A percentile compares a stretch with the other conserved stretches of the same genome.
Evolutionary conservation across 2,329 filamentous ascomycete genomes (phyloP).

Genomic region (Botrytis tulipae): DNA sequence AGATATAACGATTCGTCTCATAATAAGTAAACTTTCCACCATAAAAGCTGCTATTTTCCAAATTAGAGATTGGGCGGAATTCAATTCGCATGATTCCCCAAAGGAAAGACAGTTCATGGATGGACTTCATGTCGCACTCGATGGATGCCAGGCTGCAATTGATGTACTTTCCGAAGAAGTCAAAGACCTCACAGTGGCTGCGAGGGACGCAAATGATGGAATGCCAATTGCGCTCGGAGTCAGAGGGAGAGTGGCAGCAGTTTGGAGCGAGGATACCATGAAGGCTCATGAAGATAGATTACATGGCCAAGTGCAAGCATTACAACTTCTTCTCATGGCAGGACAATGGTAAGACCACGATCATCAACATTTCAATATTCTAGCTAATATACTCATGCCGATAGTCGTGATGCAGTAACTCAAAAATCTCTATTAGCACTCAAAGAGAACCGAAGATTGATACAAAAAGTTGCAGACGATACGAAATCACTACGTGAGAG

Average conservation of each 20-base stretch:
- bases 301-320: conserved; percentile 21
- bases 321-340: conserved; percentile 23
- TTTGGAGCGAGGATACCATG: conserved; percentile 23
- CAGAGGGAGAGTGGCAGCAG: background rate
- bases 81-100: conserved; percentile 24
- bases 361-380: background rate
- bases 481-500: conserved; percentile 19
- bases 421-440: conserved; percentile 17
- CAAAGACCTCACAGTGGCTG: conserved; percentile 12
- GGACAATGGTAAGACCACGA: conserved; percentile 20
- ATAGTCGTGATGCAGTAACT: conserved; percentile 15
- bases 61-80: conserved; percentile 24
- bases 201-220: background rate
- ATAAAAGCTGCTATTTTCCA: conserved; percentile 22
- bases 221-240: background rate
- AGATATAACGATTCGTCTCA: conserved; percentile 20
- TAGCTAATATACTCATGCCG: background rate
- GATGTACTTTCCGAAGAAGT: conserved; percentile 41
- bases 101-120: conserved; percentile 36
- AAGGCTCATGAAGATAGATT: conserved; percentile 22
- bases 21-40: conserved; percentile 22
- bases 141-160: conserved; percentile 41
- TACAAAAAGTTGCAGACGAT: conserved; percentile 21
- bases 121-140: conserved; percentile 39
- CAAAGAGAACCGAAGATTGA: conserved; percentile 19